Evolutionary conservation across 129 eudicot genomes (phyloP).

Genomic region (Apium graveolens): DNA sequence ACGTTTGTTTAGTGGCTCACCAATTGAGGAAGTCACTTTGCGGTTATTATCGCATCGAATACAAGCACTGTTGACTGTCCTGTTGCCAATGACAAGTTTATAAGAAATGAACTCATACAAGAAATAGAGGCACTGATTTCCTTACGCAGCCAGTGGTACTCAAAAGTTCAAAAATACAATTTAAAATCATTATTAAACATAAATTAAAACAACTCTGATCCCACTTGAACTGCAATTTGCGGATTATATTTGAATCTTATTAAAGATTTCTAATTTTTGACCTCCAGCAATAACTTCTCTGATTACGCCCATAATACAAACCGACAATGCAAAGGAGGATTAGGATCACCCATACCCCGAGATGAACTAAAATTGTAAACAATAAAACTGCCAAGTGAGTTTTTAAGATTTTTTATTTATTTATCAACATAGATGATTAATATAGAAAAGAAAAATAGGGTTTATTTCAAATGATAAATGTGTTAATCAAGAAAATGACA

Average conservation of each 20-base stretch:
- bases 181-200: background rate
- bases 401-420: background rate
- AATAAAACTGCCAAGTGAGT: background rate
- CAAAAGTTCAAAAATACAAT: background rate
- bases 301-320: background rate
- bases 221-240: background rate
- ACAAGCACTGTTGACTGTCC: conserved; percentile 4
- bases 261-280: background rate
- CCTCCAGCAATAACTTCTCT: background rate
- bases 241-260: background rate
- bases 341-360: background rate
- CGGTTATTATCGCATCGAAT: background rate
- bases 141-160: background rate
- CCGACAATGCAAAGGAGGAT: background rate
- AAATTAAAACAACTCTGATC: background rate
- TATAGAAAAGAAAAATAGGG: background rate
- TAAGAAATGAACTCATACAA: background rate
- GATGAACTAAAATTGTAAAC: background rate
- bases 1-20: background rate
- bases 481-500: background rate
- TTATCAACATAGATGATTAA: background rate
- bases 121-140: too few species aligned
- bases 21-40: background rate
- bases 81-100: background rate
- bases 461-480: background rate